Evolutionary conservation across 2,329 filamentous ascomycete species (phyloP).

Genomic region (Neoarthrinium moseri): DNA sequence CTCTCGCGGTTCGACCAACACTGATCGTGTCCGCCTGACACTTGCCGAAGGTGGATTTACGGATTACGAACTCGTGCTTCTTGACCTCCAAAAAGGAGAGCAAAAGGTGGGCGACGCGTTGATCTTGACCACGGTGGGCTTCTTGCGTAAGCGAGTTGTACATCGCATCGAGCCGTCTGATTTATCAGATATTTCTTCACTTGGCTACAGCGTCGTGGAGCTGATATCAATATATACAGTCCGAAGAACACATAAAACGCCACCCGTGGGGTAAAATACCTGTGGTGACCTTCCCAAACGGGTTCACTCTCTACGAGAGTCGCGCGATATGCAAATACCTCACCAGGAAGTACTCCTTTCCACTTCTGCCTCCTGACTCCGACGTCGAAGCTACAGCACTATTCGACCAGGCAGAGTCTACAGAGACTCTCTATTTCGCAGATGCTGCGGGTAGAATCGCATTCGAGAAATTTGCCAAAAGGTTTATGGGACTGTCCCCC

Average conservation of each 20-base stretch:
- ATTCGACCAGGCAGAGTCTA: slow-evolving; percentile 42
- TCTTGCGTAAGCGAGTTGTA: not conserved
- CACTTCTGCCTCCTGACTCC: slow-evolving; percentile 36
- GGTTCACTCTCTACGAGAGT: slow-evolving; percentile 45
- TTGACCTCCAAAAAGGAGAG: slow-evolving; percentile 38
- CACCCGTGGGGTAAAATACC: slow-evolving; percentile 43
- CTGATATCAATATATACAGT: slow-evolving; percentile 29
- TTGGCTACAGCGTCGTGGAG: not conserved
- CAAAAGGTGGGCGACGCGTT: slow-evolving; percentile 34
- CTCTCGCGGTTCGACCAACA: slow-evolving; percentile 38
- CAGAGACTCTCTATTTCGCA: slow-evolving; percentile 41
- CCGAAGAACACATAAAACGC: slow-evolving; percentile 33
- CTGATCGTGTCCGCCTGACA: slow-evolving; percentile 40
- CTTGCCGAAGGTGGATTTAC: slow-evolving; percentile 42
- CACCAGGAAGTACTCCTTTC: slow-evolving; percentile 42
- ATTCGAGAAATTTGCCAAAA: slow-evolving; percentile 45
- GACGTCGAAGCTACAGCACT: slow-evolving; percentile 38
- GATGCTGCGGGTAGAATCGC: slow-evolving; percentile 40
- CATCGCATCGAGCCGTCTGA: slow-evolving; percentile 2
- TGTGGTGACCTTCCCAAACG: slow-evolving; percentile 34
- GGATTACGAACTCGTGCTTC: slow-evolving; percentile 36
- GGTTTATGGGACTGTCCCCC: slow-evolving; percentile 38
- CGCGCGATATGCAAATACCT: slow-evolving; percentile 47
- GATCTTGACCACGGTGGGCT: slow-evolving; percentile 7
- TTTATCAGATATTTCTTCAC: not conserved